phyloP scores from a whole-genome alignment of 768 basidiomycete species.

The Rhizopogon vesiculosus region DNA sequence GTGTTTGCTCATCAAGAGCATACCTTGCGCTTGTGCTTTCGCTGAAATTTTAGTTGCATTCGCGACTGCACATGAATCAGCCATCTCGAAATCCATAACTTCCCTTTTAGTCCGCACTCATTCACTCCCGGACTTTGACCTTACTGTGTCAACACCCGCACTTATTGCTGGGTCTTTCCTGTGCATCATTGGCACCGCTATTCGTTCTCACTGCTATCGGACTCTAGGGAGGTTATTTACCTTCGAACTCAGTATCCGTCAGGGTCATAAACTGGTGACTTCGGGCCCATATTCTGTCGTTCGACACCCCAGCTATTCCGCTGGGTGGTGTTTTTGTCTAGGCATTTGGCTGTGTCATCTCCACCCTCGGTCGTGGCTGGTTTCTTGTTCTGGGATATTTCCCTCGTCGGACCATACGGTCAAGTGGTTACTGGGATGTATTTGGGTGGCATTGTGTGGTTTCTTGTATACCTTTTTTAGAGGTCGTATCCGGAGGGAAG shows the following conservation, averaged over 20 bases:
- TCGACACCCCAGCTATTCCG: slow-evolving; percentile 14
- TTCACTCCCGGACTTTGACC: neutral
- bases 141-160: no score
- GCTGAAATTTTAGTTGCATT: slow-evolving; percentile 1
- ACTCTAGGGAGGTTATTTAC: slow-evolving; percentile 34
- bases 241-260: slow-evolving; percentile 32
- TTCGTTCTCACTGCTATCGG: slow-evolving; percentile 22
- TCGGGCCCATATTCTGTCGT: slow-evolving; percentile 25
- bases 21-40: neutral
- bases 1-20: neutral
- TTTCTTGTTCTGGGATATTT: slow-evolving; percentile 1
- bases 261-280: slow-evolving; percentile 32
- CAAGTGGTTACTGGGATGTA: neutral
- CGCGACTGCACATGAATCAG: neutral
- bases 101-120: neutral
- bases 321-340: neutral
- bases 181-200: no score
- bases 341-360: slow-evolving; percentile 3
- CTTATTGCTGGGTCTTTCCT: no score
- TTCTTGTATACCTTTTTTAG: neutral
- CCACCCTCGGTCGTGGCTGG: neutral
- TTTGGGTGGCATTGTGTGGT: neutral
- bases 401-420: neutral
- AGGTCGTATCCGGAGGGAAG: slow-evolving; percentile 12
- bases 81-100: no score